These are phyloP conservation scores for Tolypocladium inflatum DNA, from an alignment of 2,329 filamentous ascomycete species.

Conservation along the genomic window DNA sequence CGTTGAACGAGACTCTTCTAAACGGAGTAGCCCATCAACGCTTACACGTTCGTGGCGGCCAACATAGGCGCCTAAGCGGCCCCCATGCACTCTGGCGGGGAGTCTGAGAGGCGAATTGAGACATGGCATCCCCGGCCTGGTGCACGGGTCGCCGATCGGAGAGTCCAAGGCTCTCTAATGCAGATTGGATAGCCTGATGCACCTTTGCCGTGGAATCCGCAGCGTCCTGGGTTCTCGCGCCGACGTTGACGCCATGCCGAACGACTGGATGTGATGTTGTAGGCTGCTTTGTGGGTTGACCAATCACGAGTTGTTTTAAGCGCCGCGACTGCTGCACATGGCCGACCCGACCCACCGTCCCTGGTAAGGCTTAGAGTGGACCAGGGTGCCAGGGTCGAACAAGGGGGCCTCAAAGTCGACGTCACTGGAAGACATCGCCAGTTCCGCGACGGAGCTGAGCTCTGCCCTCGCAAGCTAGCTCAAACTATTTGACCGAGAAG, in stretches of 20 bases:
- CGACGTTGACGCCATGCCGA: neutral
- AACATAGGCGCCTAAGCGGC: neutral
- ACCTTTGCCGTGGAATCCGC: neutral
- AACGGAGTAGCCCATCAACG: neutral
- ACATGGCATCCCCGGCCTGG: neutral
- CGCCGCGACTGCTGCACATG: constrained; percentile 17
- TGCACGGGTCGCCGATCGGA: neutral
- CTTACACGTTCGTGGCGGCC: neutral
- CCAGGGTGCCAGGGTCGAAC: neutral
- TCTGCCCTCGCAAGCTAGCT: neutral
- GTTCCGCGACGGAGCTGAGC: neutral
- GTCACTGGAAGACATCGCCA: neutral
- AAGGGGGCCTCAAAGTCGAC: neutral
- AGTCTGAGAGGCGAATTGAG: neutral
- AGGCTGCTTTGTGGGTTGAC: constrained; percentile 7
- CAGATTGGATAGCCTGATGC: neutral
- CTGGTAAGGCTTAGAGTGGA: constrained; percentile 8
- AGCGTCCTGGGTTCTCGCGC: neutral
- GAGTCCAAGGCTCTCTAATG: neutral
- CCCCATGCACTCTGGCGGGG: neutral
- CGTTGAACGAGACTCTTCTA: neutral
- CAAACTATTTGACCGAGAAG: neutral
- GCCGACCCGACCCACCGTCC: constrained; percentile 14
- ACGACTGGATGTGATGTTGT: constrained; percentile 12
- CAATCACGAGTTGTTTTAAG: constrained; percentile 18